Conservation (phyloP, 2,329 filamentous ascomycete genomes). For the Cladorrhinum sp. region DNA sequence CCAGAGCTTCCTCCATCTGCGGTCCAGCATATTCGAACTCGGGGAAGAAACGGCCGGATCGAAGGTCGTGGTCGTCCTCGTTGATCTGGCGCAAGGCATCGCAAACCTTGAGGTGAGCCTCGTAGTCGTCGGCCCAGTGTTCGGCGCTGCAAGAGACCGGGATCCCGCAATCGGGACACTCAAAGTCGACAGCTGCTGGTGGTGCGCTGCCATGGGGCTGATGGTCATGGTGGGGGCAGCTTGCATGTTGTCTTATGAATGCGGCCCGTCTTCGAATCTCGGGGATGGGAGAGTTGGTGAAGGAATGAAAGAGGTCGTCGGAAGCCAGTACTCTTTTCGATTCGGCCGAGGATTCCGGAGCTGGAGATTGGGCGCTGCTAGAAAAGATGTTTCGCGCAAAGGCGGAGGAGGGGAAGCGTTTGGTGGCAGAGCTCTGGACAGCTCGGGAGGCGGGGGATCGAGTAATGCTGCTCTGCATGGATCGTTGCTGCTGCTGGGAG, state of each 20-base stretch:
- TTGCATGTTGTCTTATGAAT: slow-evolving; percentile 89
- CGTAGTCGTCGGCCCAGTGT: slow-evolving; percentile 95
- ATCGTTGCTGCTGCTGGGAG: slow-evolving; percentile 20
- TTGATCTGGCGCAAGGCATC: slow-evolving; percentile 91
- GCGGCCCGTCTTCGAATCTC: slow-evolving; percentile 84
- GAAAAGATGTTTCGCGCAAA: slow-evolving; percentile 17
- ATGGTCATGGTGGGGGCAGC: slow-evolving; percentile 89
- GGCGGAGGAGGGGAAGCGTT: slow-evolving; percentile 21
- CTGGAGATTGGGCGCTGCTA: slow-evolving; percentile 19
- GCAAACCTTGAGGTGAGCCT: slow-evolving; percentile 87
- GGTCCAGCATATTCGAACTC: slow-evolving; percentile 89
- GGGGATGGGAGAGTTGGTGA: slow-evolving; percentile 82
- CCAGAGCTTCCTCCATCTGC: slow-evolving; percentile 86
- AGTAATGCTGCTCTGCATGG: slow-evolving; percentile 10
- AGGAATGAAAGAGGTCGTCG: slow-evolving; percentile 90
- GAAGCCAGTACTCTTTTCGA: slow-evolving; percentile 49
- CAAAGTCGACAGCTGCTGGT: slow-evolving; percentile 82
- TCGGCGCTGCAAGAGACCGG: slow-evolving; percentile 91
- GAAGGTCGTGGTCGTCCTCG: slow-evolving; percentile 93
- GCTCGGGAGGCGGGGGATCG: not conserved
- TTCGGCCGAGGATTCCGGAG: slow-evolving; percentile 13
- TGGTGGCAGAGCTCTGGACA: slow-evolving; percentile 3
- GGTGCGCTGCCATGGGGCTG: slow-evolving; percentile 61
- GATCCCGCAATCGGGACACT: slow-evolving; percentile 93
- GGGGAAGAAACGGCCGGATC: slow-evolving; percentile 85